These are phyloP conservation scores for Schwanniomyces polymorphus DNA, from an alignment of 805 yeast genomes.

Conservation along the genomic window DNA sequence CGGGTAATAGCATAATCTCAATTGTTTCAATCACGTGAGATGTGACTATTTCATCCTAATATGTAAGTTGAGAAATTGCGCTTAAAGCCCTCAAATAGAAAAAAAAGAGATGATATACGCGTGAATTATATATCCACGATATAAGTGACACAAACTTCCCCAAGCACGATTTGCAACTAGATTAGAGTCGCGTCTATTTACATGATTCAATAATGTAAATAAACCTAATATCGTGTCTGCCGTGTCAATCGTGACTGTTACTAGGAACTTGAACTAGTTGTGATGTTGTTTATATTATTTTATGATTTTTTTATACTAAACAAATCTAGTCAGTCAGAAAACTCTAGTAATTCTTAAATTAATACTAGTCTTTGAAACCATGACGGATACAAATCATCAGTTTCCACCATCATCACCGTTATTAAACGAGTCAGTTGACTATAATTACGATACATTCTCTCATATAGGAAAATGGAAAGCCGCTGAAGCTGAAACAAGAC, in stretches of 20 bases:
- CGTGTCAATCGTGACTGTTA: not conserved
- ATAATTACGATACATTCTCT: slow-evolving; percentile 10
- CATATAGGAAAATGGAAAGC: not conserved
- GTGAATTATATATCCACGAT: not conserved
- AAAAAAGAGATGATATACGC: not conserved
- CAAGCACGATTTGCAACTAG: not conserved
- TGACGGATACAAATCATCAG: slow-evolving; percentile 4
- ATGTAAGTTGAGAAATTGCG: not conserved
- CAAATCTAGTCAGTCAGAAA: not conserved
- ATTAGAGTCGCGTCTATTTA: not conserved
- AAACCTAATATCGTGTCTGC: not conserved
- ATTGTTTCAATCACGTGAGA: not conserved
- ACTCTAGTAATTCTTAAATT: not conserved
- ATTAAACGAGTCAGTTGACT: slow-evolving; percentile 20
- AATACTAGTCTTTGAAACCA: not conserved
- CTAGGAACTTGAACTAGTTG: not conserved
- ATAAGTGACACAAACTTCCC: not conserved
- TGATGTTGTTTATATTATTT: not conserved
- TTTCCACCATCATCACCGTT: slow-evolving; percentile 58
- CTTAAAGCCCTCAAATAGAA: not conserved
- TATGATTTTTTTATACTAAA: not conserved
- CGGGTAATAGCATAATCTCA: not conserved
- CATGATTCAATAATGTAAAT: not conserved
- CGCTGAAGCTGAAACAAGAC: slow-evolving; percentile 10
- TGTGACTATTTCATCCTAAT: not conserved